Evolutionary conservation across 306 rosid species (phyloP), one percentile per base, ranked within the genome.

Genomic region (Leucaena leucocephala): DNA sequence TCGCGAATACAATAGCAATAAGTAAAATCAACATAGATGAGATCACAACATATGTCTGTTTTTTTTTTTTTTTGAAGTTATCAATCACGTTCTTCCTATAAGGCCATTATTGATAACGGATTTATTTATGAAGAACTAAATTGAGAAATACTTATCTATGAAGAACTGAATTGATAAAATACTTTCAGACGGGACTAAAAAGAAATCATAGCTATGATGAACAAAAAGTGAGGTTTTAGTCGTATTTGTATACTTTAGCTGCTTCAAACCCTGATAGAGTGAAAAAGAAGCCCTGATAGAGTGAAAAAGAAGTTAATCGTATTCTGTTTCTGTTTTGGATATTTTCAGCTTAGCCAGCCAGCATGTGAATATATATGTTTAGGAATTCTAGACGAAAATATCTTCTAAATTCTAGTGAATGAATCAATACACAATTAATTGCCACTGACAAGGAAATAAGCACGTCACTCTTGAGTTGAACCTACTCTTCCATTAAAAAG

Each of bases 191-290:
- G 34, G 64, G 66, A 22, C 10, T 58, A 58, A 58, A 19, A 21
- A 58, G 21, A 48, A 5, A 16, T n/a, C 9, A 6, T 59, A 11
- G 16, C 38, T 27, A 27, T 27, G 66, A 59, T 8, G 64, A 3
- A 10, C 3, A 12, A 33, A 22, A 58, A 22, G 27, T 21, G 38
- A 59, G 39, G 66, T 59, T 59, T 59, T 11, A 10, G 38, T 59
- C 0, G 36, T 19, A 58, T 10, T 27, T 1, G 22, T 76, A 71
- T 80, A 49, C 21, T 66, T 72, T 71, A 36, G 10, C 38, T 58
- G 76, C 19, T 71, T 72, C 44, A 17, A 45, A 78, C 27, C 62
- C 16, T 49, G 14, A 27, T 70, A 58, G 38, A 67, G 44, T 13
- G 17, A 42, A 44, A 49, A 40, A 63, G 48, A 75, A 74, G 21